Evolutionary conservation across 2,329 filamentous ascomycete species (phyloP).

Genomic region (Rhynchosporium graminicola): DNA sequence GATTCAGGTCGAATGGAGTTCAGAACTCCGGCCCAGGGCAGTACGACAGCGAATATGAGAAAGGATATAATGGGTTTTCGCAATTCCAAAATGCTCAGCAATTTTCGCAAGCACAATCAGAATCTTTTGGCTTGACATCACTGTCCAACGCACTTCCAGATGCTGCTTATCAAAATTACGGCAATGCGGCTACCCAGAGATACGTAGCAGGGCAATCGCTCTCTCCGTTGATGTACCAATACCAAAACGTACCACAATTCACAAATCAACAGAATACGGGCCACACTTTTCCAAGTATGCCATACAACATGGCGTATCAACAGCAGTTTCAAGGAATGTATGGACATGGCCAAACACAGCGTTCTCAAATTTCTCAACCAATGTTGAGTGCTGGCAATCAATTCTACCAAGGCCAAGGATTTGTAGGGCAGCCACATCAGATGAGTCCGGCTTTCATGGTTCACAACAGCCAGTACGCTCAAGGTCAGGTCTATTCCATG

Average conservation of each 20-base stretch:
- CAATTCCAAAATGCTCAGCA: conserved; percentile 17
- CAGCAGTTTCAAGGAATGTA: conserved; percentile 35
- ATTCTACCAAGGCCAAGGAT: conserved; percentile 34
- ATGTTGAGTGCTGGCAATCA: conserved; percentile 24
- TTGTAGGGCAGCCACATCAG: conserved; percentile 32
- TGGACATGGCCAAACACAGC: conserved; percentile 24
- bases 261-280: conserved; percentile 24
- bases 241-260: conserved; percentile 33
- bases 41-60: conserved; percentile 17
- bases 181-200: conserved; percentile 26
- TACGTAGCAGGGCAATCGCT: conserved; percentile 27
- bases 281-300: conserved; percentile 23
- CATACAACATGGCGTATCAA: conserved; percentile 36
- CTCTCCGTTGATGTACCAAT: conserved; percentile 29
- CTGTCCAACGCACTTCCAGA: conserved; percentile 36
- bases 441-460: conserved; percentile 31
- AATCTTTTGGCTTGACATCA: conserved; percentile 34
- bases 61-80: conserved; percentile 14
- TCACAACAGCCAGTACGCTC: conserved; percentile 34
- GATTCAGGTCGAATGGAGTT: conserved; percentile 16
- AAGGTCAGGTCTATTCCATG: conserved; percentile 31
- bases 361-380: conserved; percentile 26
- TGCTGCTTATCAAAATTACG: conserved; percentile 32
- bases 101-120: conserved; percentile 27
- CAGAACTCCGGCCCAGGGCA: conserved; percentile 11